Evolutionary conservation across 208 protist genomes (phyloP), one percentile per base, ranked within the genome.

Genomic region (Strigomonas culicis): DNA sequence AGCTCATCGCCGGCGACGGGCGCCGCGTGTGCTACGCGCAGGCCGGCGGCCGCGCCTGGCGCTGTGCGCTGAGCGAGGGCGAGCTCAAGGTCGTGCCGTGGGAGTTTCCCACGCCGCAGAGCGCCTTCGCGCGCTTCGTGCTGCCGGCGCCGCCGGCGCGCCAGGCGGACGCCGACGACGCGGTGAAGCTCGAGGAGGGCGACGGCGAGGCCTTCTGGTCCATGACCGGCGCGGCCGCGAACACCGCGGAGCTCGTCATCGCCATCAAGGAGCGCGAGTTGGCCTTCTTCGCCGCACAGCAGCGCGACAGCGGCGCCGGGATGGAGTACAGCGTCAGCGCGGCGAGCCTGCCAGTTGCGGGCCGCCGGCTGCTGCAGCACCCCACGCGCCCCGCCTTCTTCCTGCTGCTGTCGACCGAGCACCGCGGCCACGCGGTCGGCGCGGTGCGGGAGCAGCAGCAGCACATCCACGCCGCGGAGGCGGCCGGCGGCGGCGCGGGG

Each of bases 251-350:
- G 66, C 66, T 84, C 10, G 83, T 91, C 7, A 71, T 91, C 41
- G 84, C 77, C 1, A 66, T 93, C 25, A 70, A 76, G n/a, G 76
- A 79, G 11, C 74, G 72, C 31, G 78, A 80, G 61, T 63, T 91
- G 15, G 77, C 84, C 4, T 63, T 93, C 15, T 90, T 84, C 59
- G 55, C 72, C 25, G 76, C 75, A 11, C 72, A 89, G 65, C 77
- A 83, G 67, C 56, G 66, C n/a, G 70, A 64, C 31, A 70, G 47
- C n/a, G 72, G 66, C 30, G 60, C 19, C 25, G 59, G 74, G 1
- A 59, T 90, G 25, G 82, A 88, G 52, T 94, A 90, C 74, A 94
- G 88, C 71, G 80, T 94, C 68, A 64, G 56, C 36, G 47, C 78
- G 47, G 80, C 84, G 31, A 22, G 57, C 2, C 68, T 94, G 55